phyloP scores from a whole-genome alignment of 352 stramenopile genomes.

The Phytophthora agathidicida region DNA sequence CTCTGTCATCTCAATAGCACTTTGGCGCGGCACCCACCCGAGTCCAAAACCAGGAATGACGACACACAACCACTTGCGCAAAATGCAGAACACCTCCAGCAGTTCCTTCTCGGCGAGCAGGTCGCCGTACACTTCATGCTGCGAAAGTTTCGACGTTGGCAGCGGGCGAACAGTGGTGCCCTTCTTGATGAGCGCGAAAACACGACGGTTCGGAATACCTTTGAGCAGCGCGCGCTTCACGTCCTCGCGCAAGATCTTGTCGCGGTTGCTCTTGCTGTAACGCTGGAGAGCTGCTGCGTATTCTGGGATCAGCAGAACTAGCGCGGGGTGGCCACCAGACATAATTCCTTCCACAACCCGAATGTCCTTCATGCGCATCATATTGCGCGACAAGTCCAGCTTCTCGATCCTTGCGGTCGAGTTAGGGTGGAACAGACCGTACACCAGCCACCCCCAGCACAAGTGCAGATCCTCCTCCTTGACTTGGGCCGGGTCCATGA shows the following conservation, averaged over 20 bases:
- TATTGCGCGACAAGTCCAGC: conserved; percentile 53
- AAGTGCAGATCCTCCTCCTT: conserved; percentile 50
- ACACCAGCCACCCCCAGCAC: conserved; percentile 61
- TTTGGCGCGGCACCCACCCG: conserved; percentile 52
- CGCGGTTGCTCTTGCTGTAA: conserved; percentile 57
- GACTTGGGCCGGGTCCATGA: conserved; percentile 45
- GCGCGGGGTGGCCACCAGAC: conserved; percentile 51
- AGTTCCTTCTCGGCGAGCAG: conserved; percentile 49
- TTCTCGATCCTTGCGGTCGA: conserved; percentile 51
- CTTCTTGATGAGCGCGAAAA: conserved; percentile 57
- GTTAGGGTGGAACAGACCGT: conserved; percentile 61
- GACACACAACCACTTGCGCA: conserved; percentile 63
- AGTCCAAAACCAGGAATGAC: conserved; percentile 64
- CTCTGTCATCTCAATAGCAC: conserved; percentile 54
- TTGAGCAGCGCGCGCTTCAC: conserved; percentile 57
- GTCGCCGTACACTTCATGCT: conserved; percentile 48
- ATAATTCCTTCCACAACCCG: conserved; percentile 57
- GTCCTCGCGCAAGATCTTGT: conserved; percentile 55
- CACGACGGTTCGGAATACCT: conserved; percentile 48
- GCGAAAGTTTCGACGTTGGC: conserved; percentile 48
- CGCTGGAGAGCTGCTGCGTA: conserved; percentile 51
- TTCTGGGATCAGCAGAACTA: conserved; percentile 54
- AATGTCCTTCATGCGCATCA: conserved; percentile 65
- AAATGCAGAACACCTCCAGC: conserved; percentile 59
- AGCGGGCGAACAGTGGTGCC: conserved; percentile 48